Conservation (phyloP, 805 yeast genomes). For the Candida palmyrensis region DNA sequence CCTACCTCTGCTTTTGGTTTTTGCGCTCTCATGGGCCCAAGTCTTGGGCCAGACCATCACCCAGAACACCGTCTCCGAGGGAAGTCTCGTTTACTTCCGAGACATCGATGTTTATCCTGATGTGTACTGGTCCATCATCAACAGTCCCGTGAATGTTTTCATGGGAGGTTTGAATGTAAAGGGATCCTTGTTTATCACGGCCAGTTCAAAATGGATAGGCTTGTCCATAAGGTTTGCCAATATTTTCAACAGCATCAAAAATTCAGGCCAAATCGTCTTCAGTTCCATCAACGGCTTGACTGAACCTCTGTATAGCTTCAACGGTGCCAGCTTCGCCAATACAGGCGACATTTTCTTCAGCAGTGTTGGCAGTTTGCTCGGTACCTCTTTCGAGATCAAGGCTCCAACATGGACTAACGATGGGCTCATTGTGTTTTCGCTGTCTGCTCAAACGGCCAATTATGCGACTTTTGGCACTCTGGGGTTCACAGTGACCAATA, state of each 20-base stretch:
- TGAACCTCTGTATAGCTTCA: conserved; percentile 14
- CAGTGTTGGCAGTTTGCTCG: not conserved
- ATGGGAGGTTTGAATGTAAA: conserved; percentile 16
- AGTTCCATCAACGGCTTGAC: conserved; percentile 14
- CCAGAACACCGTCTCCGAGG: conserved; percentile 1
- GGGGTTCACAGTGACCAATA: conserved; percentile 10
- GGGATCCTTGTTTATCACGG: conserved; percentile 20
- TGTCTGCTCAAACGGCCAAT: conserved; percentile 7
- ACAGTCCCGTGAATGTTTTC: conserved; percentile 15
- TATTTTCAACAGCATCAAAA: conserved; percentile 4
- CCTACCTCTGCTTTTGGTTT: too few relatives aligned
- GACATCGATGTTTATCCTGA: conserved; percentile 11
- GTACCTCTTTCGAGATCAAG: conserved; percentile 4
- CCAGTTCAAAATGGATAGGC: conserved; percentile 12
- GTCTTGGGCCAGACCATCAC: conserved; percentile 3
- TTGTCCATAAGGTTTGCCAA: conserved; percentile 14
- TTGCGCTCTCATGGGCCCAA: too few relatives aligned
- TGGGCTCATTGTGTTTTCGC: conserved; percentile 11
- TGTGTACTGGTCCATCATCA: conserved; percentile 22
- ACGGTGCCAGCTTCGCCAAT: conserved; percentile 13
- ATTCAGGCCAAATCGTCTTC: conserved; percentile 16
- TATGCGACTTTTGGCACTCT: conserved; percentile 8
- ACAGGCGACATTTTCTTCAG: conserved; percentile 12
- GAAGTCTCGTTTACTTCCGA: not conserved
- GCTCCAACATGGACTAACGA: conserved; percentile 12